Evolutionary conservation across 345 rosid genomes (phyloP), one percentile per base, ranked within the genome.

Genomic region (Brassica incana): DNA sequence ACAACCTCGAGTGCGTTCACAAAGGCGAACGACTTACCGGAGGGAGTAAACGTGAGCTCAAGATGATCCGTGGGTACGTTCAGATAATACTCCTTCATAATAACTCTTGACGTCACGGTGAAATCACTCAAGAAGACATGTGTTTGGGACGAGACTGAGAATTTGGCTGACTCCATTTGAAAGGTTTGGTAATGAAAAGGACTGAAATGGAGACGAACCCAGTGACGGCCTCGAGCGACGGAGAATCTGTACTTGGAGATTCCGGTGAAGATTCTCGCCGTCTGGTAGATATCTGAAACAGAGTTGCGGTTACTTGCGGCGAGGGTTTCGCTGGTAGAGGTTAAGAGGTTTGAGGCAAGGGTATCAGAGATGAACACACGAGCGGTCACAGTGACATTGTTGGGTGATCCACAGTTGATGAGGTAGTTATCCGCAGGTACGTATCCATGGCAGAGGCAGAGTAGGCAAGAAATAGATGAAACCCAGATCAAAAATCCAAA

Each of bases 131-230:
- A 88, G 59, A 95, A 89, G 11, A 74, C 88, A 80, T 84, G 86
- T 58, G 85, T 74, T 4, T 79, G 84, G 1, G 92, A 76, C 11
- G 90, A 87, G 70, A 95, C 91, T 29, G 85, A 79, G 73, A 95
- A 95, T 5, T 4, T 87, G 6, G 94, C 90, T 33, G 38, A 61
- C 52, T 82, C 89, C 97, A 91, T 88, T n/a, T 83, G 40, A 71
- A 84, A 91, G 72, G 70, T 83, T 30, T 75, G 82, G 72, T 79
- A 78, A 59, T 78, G 82, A 73, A 92, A 95, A 5, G 98, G 93
- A 52, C 75, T 81, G 83, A 95, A 92, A 78, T 95, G 89, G 52
- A 95, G 85, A 61, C 99, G 97, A 77, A 95, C 81, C 97, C 97
- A 95, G 84, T 90, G 97, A 43, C 97, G 85, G 70, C 95, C 99